These are phyloP conservation scores for Yarrowia osloensis DNA, from an alignment of 805 yeast species.

Conservation along the genomic window DNA sequence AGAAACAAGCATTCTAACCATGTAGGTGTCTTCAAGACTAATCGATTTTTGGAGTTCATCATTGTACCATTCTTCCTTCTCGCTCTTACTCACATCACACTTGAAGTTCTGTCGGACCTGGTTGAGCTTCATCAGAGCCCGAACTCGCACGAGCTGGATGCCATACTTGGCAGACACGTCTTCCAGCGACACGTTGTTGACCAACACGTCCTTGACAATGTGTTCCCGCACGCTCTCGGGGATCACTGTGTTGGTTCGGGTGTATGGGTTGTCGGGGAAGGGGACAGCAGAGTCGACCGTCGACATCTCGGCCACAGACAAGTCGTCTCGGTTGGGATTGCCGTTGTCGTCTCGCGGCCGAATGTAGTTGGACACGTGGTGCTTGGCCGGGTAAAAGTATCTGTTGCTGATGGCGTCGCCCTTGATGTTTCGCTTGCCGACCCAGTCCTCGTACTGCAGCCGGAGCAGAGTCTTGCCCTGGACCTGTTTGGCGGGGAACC, in stretches of 20 bases:
- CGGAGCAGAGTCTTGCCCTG: conserved; percentile 24
- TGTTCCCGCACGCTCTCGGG: conserved; percentile 59
- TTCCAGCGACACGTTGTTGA: conserved; percentile 58
- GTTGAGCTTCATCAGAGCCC: conserved; percentile 76
- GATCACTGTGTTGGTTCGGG: conserved; percentile 66
- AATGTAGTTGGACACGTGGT: conserved; percentile 17
- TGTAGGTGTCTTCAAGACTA: conserved; percentile 73
- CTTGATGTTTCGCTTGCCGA: conserved; percentile 22
- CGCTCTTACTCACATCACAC: conserved; percentile 53
- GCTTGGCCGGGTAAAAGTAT: conserved; percentile 18
- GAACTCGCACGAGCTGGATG: conserved; percentile 79
- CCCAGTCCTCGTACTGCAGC: conserved; percentile 25
- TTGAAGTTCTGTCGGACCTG: conserved; percentile 65
- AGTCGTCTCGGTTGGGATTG: conserved; percentile 14
- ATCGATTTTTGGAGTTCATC: conserved; percentile 52
- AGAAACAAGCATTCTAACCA: conserved; percentile 51
- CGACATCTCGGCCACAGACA: conserved; percentile 4
- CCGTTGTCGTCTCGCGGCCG: not conserved
- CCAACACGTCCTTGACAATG: conserved; percentile 58
- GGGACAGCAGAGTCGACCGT: conserved; percentile 53
- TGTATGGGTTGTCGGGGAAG: conserved; percentile 73
- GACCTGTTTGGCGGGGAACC: conserved; percentile 12
- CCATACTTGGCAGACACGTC: conserved; percentile 78
- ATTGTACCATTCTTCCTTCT: not conserved
- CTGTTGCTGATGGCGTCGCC: conserved; percentile 20